A percentile compares a stretch with the other conserved stretches of the same genome.
These are phyloP conservation scores for Ophiostoma ips DNA, from an alignment of 2,329 filamentous ascomycete genomes.

Conservation along the genomic window DNA sequence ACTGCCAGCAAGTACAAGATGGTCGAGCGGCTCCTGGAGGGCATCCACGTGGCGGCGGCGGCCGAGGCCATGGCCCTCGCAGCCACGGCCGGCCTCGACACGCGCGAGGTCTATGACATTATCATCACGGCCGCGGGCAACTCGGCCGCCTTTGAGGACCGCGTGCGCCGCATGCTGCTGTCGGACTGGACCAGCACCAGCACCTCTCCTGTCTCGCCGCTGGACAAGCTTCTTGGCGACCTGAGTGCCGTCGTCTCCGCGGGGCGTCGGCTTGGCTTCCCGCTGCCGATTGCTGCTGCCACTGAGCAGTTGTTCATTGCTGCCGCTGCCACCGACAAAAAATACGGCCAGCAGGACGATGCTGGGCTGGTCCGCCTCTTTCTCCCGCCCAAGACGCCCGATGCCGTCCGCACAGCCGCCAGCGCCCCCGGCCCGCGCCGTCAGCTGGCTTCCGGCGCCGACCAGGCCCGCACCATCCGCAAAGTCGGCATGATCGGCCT, in stretches of 20 bases:
- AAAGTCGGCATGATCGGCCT: conserved; percentile 24
- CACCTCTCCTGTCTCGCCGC: conserved; percentile 21
- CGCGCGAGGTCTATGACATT: conserved; percentile 19
- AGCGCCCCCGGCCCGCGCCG: conserved; percentile 3
- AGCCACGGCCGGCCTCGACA: conserved; percentile 31
- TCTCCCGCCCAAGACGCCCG: conserved; percentile 10
- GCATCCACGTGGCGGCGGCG: conserved; percentile 35
- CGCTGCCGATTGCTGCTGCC: conserved; percentile 22
- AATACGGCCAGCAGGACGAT: conserved; percentile 19
- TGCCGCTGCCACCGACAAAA: conserved; percentile 16
- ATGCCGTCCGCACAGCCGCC: conserved; percentile 9
- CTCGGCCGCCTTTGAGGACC: conserved; percentile 43
- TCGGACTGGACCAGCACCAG: conserved; percentile 35
- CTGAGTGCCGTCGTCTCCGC: conserved; percentile 1
- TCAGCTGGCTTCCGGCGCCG: conserved; percentile 13
- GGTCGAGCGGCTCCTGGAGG: conserved; percentile 37
- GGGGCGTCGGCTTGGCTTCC: conserved; percentile 16
- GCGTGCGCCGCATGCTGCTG: conserved; percentile 37
- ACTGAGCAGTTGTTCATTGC: conserved; percentile 22
- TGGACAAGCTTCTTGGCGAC: conserved; percentile 18
- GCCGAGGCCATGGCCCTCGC: conserved; percentile 40
- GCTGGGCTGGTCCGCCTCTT: conserved; percentile 17
- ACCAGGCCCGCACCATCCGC: conserved; percentile 15
- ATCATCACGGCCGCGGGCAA: conserved; percentile 19
- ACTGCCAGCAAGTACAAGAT: conserved; percentile 40